Evolutionary conservation across 179 eudicot genomes (phyloP), one percentile per base, ranked within the genome.

Genomic region (Pouteria campechiana): DNA sequence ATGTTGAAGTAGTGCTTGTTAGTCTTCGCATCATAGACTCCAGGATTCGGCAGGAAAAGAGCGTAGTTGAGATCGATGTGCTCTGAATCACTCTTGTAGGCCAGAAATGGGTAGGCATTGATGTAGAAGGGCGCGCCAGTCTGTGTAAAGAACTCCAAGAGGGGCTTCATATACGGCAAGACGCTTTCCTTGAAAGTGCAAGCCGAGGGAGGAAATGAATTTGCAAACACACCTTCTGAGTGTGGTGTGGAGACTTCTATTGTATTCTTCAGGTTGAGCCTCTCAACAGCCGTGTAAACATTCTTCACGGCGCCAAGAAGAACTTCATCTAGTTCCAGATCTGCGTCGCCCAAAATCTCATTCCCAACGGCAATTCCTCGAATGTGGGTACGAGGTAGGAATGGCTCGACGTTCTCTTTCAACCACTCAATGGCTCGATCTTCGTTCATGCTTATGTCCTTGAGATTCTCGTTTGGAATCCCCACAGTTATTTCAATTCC

Each of bases 51-150:
- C 59, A 69, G 38, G 41, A 89, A 81, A 53, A 89, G 95, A 14
- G 95, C 86, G 63, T 89, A 89, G 23, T 76, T 85, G 61, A 89
- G 45, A 43, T 89, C 75, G 35, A 89, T 89, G 36, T 72, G 58
- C 15, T 53, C 70, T 10, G 89, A 70, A 46, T 70, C 80, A 64
- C 72, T 65, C 58, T 67, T 78, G 54, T 85, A 89, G 29, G 95
- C 82, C 48, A 89, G 62, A 67, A 89, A 84, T n/a, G 97, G 97
- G 57, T 85, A 89, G 16, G 89, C 97, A 53, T 89, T 89, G 30
- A 89, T 55, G 64, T 93, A 85, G 54, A 89, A 89, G 34, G 95
- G 97, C 10, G 95, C 84, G 1, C 74, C 73, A 10, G 74, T 76
- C 45, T 73, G 52, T 6, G 75, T 58, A 46, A 78, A 74, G 62